phyloP scores from a whole-genome alignment of 306 rosid genomes.

The Carpinus fangiana region DNA sequence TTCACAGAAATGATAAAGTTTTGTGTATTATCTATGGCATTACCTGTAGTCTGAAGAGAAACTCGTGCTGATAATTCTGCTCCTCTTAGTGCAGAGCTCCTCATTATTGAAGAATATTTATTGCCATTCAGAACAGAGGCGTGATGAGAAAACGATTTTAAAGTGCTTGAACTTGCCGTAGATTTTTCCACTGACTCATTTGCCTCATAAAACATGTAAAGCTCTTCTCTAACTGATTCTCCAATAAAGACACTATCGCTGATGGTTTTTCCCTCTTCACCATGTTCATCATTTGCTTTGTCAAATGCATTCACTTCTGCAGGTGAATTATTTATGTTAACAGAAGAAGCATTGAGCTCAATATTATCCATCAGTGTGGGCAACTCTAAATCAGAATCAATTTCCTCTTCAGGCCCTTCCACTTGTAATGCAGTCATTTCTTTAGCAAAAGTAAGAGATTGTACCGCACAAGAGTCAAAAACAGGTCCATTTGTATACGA shows the following conservation, averaged over 20 bases:
- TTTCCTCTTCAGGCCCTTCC: constrained; percentile 46
- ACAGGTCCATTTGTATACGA: constrained; percentile 28
- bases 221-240: constrained; percentile 66
- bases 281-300: constrained; percentile 39
- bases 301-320: constrained; percentile 30
- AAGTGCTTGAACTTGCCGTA: constrained; percentile 38
- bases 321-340: constrained; percentile 25
- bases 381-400: constrained; percentile 45
- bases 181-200: constrained; percentile 34
- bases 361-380: constrained; percentile 31
- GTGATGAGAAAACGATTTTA: constrained; percentile 38
- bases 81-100: constrained; percentile 31
- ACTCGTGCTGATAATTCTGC: constrained; percentile 33
- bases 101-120: constrained; percentile 38
- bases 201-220: constrained; percentile 72
- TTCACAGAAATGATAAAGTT: constrained; percentile 13
- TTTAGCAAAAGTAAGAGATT: constrained; percentile 47
- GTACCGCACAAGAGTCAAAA: constrained; percentile 47
- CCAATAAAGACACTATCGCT: constrained; percentile 36
- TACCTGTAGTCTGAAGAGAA: constrained; percentile 54
- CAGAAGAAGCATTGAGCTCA: constrained; percentile 33
- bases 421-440: constrained; percentile 49
- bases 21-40: constrained; percentile 30
- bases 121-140: constrained; percentile 37
- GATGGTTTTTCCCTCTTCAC: constrained; percentile 31